A percentile compares a stretch with the other conserved stretches of the same genome.
Evolutionary conservation across 2,329 filamentous ascomycete genomes (phyloP).

Genomic region (Leptographium radiaticola): DNA sequence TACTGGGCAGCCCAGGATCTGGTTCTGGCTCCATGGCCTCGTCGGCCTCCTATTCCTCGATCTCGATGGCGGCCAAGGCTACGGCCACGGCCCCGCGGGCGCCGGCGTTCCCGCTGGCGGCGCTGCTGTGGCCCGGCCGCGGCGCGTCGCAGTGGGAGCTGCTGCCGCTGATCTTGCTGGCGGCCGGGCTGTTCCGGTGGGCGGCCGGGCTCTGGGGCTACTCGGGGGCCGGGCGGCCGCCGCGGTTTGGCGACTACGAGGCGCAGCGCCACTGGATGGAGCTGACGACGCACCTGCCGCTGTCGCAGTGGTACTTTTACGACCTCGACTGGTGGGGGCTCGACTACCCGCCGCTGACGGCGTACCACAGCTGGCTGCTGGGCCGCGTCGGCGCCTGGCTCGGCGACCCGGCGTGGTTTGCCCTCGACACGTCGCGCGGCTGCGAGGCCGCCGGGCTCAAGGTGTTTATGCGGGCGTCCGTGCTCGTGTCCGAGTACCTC

Average conservation of each 20-base stretch:
- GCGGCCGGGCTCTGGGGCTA: slow-evolving; percentile 87
- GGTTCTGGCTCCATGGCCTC: slow-evolving; percentile 38
- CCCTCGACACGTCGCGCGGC: slow-evolving; percentile 68
- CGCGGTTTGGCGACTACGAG: slow-evolving; percentile 95
- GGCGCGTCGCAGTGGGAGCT: slow-evolving; percentile 87
- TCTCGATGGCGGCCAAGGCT: too few relatives aligned
- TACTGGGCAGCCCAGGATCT: slow-evolving; percentile 3
- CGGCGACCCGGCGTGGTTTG: slow-evolving; percentile 79
- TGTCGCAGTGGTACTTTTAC: slow-evolving; percentile 96
- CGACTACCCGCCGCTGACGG: slow-evolving; percentile 93
- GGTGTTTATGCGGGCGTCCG: slow-evolving; percentile 90
- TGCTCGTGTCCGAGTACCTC: slow-evolving; percentile 81
- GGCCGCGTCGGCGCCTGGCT: slow-evolving; percentile 64
- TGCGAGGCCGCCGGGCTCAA: slow-evolving; percentile 69
- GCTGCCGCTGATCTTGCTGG: slow-evolving; percentile 77
- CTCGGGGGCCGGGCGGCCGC: slow-evolving; percentile 72
- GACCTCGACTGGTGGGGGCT: slow-evolving; percentile 96
- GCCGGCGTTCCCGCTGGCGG: slow-evolving; percentile 78
- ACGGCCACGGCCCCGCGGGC: slow-evolving; percentile 12
- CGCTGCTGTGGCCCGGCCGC: slow-evolving; percentile 89
- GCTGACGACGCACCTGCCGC: slow-evolving; percentile 73
- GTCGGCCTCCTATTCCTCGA: slow-evolving; percentile 10
- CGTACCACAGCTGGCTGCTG: slow-evolving; percentile 95
- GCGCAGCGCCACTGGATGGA: slow-evolving; percentile 99
- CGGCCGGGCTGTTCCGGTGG: slow-evolving; percentile 86